A percentile compares a stretch with the other conserved stretches of the same genome.
Evolutionary conservation across 352 stramenopile species (phyloP).

Genomic region (Pilasporangium apinafurcum): DNA sequence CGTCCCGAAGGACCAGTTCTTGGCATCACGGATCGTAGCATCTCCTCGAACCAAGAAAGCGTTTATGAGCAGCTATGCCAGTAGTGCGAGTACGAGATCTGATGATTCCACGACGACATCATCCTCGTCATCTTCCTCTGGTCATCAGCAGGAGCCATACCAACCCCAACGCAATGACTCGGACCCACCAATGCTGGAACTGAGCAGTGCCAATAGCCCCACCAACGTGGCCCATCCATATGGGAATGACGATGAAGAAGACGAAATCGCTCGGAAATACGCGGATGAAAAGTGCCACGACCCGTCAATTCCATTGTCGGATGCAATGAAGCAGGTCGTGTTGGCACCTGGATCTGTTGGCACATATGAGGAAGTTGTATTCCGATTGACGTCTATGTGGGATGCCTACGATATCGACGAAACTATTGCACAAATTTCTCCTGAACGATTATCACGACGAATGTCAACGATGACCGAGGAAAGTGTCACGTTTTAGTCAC

Average conservation of each 20-base stretch:
- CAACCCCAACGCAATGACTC: slow-evolving; percentile 43
- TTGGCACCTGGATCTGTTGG: slow-evolving; percentile 36
- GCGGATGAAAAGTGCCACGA: slow-evolving; percentile 64
- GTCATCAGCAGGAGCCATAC: slow-evolving; percentile 5
- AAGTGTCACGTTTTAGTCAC: slow-evolving; percentile 10
- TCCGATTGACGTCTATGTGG: slow-evolving; percentile 78
- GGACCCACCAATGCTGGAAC: slow-evolving; percentile 28
- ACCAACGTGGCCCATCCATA: slow-evolving; percentile 19
- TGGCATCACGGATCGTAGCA: slow-evolving; percentile 18
- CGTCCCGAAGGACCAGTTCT: slow-evolving; percentile 25
- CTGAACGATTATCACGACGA: slow-evolving; percentile 40
- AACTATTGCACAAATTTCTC: slow-evolving; percentile 35
- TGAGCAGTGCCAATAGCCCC: slow-evolving; percentile 27
- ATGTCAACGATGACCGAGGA: slow-evolving; percentile 20
- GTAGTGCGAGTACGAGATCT: not conserved
- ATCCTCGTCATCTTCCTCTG: no score
- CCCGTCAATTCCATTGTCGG: slow-evolving; percentile 51
- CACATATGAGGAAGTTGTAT: slow-evolving; percentile 72
- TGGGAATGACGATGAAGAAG: slow-evolving; percentile 13
- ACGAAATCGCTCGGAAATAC: slow-evolving; percentile 37
- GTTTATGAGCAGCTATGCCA: not conserved
- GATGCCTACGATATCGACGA: slow-evolving; percentile 60
- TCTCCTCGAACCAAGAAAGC: slow-evolving; percentile 8
- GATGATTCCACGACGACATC: slow-evolving; percentile 3
- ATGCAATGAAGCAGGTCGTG: slow-evolving; percentile 79